These are phyloP conservation scores for Brassica carinata DNA, from an alignment of 345 rosid species.

Conservation along the genomic window DNA sequence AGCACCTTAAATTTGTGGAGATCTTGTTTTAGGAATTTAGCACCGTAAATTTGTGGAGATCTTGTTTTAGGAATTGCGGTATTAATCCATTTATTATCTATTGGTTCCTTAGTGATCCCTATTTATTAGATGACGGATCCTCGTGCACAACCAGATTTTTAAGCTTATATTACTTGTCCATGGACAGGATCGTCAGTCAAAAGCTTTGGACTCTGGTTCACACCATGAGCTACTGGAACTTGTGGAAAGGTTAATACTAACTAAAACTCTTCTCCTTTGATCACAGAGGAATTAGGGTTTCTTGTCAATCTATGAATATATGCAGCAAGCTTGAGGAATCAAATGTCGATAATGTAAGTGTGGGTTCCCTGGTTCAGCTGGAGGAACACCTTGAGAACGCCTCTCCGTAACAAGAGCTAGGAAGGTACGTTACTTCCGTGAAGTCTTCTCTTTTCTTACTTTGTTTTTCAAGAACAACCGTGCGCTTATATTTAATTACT, in stretches of 20 bases:
- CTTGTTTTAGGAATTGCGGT: neutral
- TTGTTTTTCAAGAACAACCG: neutral
- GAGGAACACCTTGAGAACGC: conserved; percentile 36
- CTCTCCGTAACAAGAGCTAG: conserved; percentile 39
- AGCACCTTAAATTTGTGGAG: neutral
- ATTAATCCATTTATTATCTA: neutral
- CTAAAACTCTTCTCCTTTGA: conserved; percentile 7
- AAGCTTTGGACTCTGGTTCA: conserved; percentile 27
- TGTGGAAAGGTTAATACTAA: conserved; percentile 36
- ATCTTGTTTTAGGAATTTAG: no score
- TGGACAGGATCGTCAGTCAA: conserved; percentile 33
- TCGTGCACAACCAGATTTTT: neutral
- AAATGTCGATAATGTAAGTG: conserved; percentile 18
- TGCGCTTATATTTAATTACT: neutral
- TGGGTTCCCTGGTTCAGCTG: conserved; percentile 30
- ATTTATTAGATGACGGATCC: neutral
- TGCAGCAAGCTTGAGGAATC: conserved; percentile 35
- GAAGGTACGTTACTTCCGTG: conserved; percentile 31
- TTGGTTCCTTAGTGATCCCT: conserved; percentile 1
- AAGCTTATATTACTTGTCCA: neutral
- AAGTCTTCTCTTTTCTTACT: neutral
- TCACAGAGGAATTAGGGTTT: conserved; percentile 12
- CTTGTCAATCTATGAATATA: conserved; percentile 29
- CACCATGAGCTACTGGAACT: conserved; percentile 39
- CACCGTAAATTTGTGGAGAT: no score